Evolutionary conservation across 805 yeast species (phyloP), one percentile per base, ranked within the genome.

Genomic region (Saccharomycopsis babjevae): DNA sequence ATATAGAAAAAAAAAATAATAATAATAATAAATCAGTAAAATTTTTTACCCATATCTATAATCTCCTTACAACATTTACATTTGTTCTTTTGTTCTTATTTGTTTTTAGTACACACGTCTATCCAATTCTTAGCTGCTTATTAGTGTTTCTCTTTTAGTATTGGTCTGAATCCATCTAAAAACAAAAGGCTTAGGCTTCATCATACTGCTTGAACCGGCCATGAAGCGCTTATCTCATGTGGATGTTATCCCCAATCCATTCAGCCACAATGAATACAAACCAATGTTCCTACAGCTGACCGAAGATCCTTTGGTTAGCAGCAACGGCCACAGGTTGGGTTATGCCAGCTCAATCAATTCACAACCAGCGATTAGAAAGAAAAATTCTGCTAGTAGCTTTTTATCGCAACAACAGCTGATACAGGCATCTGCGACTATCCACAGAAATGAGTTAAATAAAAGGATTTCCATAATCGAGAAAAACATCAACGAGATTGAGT

Each of bases 181-280:
- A 40, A 40, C 22, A 40, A 13, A 18, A 40, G 18, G 22, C 18
- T n/a, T 4, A 16, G 22, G 18, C 52, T 46, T 22, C 32, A n/a
- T 46, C 32, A 6, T 13, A 13, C n/a, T 22, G 5, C 25, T 46
- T 8, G 10, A 32, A 34, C 38, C 5, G 52, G 52, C 52, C 52
- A 46, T 46, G 52, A 46, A 46, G 28, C 52, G 52, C 28, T 46
- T 28, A 46, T 46, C 52, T 46, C 52, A 46, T 46, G 52, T 46
- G 55, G 61, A 58, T 18, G 63, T 61, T 46, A 63, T 63, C 28
- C 65, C 65, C 20, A 63, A 63, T 50, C 65, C 65, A 15, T 63
- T 63, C 61, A 61, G 61, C 40, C 61, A 63, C 57, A 63, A 55
- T 54, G 63, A 61, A 57, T 63, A 63, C 50, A 61, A 61, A 40